Conservation (phyloP, 2,329 filamentous ascomycete species). For the Chrysosporium keratinophilum region DNA sequence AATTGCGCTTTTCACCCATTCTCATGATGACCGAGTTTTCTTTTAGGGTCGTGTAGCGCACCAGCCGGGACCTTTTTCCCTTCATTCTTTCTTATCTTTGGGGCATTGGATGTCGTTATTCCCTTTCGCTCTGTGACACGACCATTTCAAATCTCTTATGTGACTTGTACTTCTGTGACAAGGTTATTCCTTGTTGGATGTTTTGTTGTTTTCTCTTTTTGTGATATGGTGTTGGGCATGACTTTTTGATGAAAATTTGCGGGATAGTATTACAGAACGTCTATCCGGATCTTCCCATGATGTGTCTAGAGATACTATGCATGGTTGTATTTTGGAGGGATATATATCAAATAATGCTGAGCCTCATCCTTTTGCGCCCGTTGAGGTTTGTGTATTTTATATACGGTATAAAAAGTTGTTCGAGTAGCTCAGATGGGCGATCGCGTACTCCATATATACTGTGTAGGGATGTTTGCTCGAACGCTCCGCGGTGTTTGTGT, state of each 20-base stretch:
- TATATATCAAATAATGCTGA: not conserved
- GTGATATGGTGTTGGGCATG: not conserved
- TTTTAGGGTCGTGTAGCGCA: not conserved
- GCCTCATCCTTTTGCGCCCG: not conserved
- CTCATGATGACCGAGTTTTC: not conserved
- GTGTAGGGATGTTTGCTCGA: not conserved
- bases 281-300: not conserved
- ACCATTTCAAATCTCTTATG: not conserved
- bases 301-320: slow-evolving; percentile 1
- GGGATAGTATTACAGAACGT: not conserved
- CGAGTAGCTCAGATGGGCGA: too few species aligned
- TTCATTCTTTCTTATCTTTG: not conserved
- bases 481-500: not conserved
- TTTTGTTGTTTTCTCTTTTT: too few species aligned
- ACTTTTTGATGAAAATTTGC: not conserved
- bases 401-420: too few species aligned
- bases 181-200: too few species aligned
- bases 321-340: not conserved
- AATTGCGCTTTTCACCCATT: not conserved
- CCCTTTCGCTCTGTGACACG: not conserved
- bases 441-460: not conserved
- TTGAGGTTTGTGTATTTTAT: not conserved
- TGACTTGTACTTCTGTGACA: not conserved
- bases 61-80: not conserved
- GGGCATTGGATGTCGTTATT: not conserved